Evolutionary conservation across 208 protist species (phyloP).

Genomic region (Acanthamoeba triangularis): DNA sequence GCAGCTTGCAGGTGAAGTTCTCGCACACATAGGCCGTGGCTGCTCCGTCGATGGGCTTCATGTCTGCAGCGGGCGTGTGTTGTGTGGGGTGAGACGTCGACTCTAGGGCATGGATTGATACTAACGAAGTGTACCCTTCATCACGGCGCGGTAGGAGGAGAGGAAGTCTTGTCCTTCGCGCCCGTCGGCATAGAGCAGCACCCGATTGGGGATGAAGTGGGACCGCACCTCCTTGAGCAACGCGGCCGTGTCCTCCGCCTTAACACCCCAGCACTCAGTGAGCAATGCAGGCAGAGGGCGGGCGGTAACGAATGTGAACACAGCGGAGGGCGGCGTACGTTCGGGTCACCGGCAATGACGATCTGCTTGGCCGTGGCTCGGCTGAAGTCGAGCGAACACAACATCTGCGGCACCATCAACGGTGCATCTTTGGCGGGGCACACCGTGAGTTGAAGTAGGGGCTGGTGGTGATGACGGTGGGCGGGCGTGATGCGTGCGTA

Average conservation of each 20-base stretch:
- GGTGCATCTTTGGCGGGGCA: neutral
- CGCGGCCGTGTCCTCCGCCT: constrained; percentile 38
- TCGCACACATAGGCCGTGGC: constrained; percentile 66
- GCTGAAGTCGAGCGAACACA: constrained; percentile 39
- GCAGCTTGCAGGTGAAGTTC: constrained; percentile 72
- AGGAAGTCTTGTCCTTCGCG: constrained; percentile 64
- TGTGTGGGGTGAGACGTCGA: neutral
- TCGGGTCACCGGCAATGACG: constrained; percentile 29
- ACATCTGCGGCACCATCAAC: constrained; percentile 56
- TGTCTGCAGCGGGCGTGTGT: neutral
- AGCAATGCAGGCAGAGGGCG: neutral
- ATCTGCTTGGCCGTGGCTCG: constrained; percentile 47
- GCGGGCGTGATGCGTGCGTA: neutral
- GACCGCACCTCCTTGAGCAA: constrained; percentile 57
- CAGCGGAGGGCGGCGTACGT: neutral
- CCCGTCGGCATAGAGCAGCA: constrained; percentile 54
- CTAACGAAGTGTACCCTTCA: constrained; percentile 3
- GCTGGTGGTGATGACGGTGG: no score
- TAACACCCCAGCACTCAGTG: neutral
- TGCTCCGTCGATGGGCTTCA: constrained; percentile 36
- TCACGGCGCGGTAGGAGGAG: constrained; percentile 2
- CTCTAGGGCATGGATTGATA: no score
- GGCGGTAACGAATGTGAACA: neutral
- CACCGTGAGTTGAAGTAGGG: neutral
- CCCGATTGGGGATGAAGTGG: constrained; percentile 42